Evolutionary conservation across 441 rosid species (phyloP).

Genomic region (Croton setiger): DNA sequence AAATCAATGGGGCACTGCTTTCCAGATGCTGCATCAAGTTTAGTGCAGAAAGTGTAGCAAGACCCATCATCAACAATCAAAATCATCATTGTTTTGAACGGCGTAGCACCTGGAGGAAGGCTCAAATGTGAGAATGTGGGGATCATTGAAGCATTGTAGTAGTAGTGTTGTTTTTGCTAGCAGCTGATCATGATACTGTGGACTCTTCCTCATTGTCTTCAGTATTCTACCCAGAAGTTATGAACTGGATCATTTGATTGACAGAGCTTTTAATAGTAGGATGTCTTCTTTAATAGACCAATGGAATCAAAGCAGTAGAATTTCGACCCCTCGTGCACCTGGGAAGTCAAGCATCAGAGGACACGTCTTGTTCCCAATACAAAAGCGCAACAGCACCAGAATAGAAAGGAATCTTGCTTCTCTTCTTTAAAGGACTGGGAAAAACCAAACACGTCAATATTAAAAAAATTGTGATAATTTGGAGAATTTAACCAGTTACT

Average conservation of each 20-base stretch:
- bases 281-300: neutral
- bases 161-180: neutral
- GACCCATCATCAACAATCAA: neutral
- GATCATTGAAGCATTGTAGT: neutral
- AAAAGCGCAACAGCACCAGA: neutral
- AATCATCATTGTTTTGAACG: neutral
- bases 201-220: neutral
- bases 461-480: neutral
- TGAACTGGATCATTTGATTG: neutral
- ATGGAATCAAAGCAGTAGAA: neutral
- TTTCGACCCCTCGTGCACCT: too few relatives aligned
- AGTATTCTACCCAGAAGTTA: constrained; percentile 1
- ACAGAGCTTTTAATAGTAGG: neutral
- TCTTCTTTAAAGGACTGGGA: neutral
- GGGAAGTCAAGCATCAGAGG: neutral
- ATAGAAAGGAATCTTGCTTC: neutral
- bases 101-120: neutral
- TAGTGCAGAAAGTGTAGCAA: neutral
- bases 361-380: neutral
- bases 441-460: neutral
- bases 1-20: neutral
- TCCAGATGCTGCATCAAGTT: neutral
- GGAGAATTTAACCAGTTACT: neutral
- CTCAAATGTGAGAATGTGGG: neutral
- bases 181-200: neutral